Evolutionary conservation across 139 green algal genomes (phyloP), one percentile per base, ranked within the genome.

Genomic region (Picochlorum sp.): DNA sequence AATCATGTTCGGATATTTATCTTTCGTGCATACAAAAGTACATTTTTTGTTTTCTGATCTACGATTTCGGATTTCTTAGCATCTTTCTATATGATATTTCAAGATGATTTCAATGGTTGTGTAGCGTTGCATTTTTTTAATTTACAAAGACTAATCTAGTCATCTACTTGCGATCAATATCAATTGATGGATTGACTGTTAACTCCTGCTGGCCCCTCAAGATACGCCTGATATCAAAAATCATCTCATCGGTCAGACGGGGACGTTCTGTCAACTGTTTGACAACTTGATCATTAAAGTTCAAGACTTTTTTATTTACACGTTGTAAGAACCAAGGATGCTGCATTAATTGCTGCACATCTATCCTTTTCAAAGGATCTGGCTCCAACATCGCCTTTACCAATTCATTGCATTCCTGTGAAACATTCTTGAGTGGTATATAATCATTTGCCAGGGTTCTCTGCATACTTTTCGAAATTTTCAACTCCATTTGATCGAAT

Each of bases 261-360:
- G 39, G 39, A 0, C 18, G 18, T 6, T 47, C 39, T 0, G 39
- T 47, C 14, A 47, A 47, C 2, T 59, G 52, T 22, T 41, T 30
- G 6, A 72, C 50, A 18, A 73, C 59, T 33, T 39, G 30, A 16
- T 73, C 57, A 43, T 73, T 73, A 52, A 63, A 73, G 13, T 33
- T 24, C 18, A 57, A 36, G 8, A 56, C 59, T 3, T 33, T 58
- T n/a, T 58, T 58, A n/a, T 55, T 32, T 36, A 73, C 37, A 16
- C 51, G 39, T 29, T 65, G 16, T 8, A n/a, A 10, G 62, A 91
- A 76, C 75, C 75, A 83, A 26, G 76, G 73, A 55, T 83, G 73
- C 25, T 35, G 22, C 63, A 76, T 69, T 35, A 83, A 75, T 5
- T 70, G 39, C 49, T 55, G 36, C 13, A 43, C 4, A 7, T 9